Conservation (phyloP, 2,329 filamentous ascomycete genomes). For the Colletotrichum aenigma region DNA sequence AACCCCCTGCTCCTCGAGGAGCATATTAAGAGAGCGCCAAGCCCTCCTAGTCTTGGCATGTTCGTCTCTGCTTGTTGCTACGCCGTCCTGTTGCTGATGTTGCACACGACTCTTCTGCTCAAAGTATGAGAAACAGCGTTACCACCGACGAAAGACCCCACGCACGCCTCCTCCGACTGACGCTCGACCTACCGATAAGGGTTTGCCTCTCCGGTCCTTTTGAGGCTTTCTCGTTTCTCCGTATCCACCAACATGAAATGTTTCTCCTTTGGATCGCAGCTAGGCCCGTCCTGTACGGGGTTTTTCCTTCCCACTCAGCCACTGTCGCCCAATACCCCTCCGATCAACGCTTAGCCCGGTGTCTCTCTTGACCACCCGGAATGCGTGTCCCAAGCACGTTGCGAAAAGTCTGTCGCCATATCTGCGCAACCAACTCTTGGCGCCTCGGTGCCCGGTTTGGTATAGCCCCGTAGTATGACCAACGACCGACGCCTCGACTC, state of each 20-base stretch:
- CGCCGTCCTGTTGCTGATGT: background rate
- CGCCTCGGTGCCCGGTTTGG: slow-evolving; percentile 9
- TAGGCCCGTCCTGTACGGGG: background rate
- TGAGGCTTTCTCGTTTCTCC: background rate
- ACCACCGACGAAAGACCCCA: background rate
- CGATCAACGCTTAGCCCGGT: background rate
- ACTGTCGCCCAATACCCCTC: background rate
- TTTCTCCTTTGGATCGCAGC: background rate
- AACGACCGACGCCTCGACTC: background rate
- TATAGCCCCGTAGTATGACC: background rate
- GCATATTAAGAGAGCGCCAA: slow-evolving; percentile 13
- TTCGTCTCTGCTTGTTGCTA: background rate
- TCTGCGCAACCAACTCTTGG: slow-evolving; percentile 3
- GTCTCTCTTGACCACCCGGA: slow-evolving; percentile 9
- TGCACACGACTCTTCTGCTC: background rate
- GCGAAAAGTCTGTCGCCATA: slow-evolving; percentile 7
- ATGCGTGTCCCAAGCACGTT: slow-evolving; percentile 14
- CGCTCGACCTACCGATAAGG: slow-evolving; percentile 3
- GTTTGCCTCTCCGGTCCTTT: slow-evolving; percentile 4
- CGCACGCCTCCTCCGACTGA: background rate
- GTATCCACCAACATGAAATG: background rate
- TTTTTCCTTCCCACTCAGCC: background rate
- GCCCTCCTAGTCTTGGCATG: background rate
- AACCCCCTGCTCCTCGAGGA: background rate
- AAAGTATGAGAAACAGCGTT: background rate